phyloP scores from a whole-genome alignment of 1,139 yeast species.

The Geotrichum reessii region DNA sequence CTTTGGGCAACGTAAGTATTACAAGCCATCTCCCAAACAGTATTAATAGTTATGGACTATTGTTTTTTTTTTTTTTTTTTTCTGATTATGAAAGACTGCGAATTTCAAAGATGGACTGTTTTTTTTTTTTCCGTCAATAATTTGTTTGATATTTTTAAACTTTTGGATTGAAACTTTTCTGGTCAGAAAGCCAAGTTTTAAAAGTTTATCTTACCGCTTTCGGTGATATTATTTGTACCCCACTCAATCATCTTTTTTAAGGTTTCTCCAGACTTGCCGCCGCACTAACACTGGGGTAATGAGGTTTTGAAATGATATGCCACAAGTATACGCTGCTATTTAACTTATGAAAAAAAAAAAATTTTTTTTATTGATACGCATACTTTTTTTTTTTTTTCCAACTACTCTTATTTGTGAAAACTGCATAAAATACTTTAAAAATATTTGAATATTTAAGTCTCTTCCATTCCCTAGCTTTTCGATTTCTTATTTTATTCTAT shows the following conservation, averaged over 20 bases:
- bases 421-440: background rate
- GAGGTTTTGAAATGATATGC: background rate
- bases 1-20: no score
- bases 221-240: background rate
- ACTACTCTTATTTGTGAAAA: background rate
- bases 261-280: background rate
- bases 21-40: background rate
- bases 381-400: background rate
- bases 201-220: background rate
- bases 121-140: background rate
- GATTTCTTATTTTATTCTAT: background rate
- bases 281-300: background rate
- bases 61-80: background rate
- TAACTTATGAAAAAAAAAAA: background rate
- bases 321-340: background rate
- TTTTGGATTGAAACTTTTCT: background rate
- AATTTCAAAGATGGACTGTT: no score
- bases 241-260: background rate
- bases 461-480: background rate
- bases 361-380: background rate
- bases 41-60: background rate
- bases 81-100: no score
- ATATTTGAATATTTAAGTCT: background rate
- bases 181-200: background rate
- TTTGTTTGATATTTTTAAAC: background rate